phyloP scores from a whole-genome alignment of 2,329 filamentous ascomycete species.

The Pseudopithomyces chartarum region DNA sequence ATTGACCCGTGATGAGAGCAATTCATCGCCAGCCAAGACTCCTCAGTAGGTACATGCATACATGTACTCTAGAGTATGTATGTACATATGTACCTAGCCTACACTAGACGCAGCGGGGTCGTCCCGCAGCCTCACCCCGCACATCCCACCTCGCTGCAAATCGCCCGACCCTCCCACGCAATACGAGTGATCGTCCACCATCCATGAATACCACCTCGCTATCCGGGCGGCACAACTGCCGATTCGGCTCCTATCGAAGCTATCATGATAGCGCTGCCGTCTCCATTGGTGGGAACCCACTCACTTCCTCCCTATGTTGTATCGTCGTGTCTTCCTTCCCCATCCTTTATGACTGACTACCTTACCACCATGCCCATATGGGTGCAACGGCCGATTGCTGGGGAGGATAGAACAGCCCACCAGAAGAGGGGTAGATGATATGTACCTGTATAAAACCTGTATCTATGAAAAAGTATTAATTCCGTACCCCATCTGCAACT shows the following conservation, averaged over 20 bases:
- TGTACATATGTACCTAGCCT: no score
- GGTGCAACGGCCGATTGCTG: background rate
- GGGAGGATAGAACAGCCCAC: background rate
- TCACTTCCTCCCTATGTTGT: background rate
- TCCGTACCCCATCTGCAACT: background rate
- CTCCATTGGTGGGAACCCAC: conserved; percentile 1
- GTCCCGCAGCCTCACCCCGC: background rate
- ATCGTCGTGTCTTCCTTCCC: background rate
- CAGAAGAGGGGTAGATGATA: background rate
- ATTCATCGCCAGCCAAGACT: no score
- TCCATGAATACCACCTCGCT: no score
- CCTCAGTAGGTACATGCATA: no score
- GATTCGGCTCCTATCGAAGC: background rate
- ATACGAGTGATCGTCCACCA: background rate
- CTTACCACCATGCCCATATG: background rate
- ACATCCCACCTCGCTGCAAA: background rate
- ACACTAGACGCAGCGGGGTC: background rate
- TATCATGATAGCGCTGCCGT: background rate
- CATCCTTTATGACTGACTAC: background rate
- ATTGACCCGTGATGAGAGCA: no score
- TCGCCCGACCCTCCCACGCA: background rate
- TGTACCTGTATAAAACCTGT: background rate
- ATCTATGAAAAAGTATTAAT: background rate
- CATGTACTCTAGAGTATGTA: no score
- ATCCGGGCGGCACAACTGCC: background rate